A percentile compares a stretch with the other conserved stretches of the same genome.
Conservation (phyloP, 2,329 filamentous ascomycete species). For the Esteya vermicola region DNA sequence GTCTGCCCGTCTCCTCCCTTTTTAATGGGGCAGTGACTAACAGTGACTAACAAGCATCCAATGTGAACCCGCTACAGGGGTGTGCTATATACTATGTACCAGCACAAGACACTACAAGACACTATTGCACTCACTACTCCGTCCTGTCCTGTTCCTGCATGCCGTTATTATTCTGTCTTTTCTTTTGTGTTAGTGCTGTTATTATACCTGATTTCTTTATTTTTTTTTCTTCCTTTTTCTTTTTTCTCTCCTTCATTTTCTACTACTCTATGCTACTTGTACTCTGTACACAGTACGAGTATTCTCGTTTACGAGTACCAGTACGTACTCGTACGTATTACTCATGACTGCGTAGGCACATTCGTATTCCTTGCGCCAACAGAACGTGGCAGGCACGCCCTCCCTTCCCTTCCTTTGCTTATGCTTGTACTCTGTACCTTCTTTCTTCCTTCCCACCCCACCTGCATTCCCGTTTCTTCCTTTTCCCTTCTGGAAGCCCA, state of each 20-base stretch:
- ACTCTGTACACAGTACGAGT: no score
- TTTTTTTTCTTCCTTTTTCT: neutral
- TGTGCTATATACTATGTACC: no score
- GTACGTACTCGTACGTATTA: neutral
- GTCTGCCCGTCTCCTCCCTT: no score
- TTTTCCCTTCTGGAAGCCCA: constrained; percentile 10
- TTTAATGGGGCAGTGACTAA: no score
- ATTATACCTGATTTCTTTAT: neutral
- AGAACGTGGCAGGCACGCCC: constrained; percentile 8
- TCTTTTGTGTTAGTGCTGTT: neutral
- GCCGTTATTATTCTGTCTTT: neutral
- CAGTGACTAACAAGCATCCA: no score
- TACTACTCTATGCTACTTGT: neutral
- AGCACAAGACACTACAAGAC: no score
- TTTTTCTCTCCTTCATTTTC: neutral
- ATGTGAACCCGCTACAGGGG: no score
- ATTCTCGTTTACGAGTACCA: no score
- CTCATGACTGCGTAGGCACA: neutral
- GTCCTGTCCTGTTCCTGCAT: no score
- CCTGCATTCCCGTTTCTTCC: constrained; percentile 6
- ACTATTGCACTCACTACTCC: no score
- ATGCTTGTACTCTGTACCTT: constrained; percentile 1
- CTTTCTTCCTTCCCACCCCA: neutral
- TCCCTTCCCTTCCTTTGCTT: neutral
- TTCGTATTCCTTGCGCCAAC: no score